Evolutionary conservation across 2,329 filamentous ascomycete genomes (phyloP).

Genomic region (Laburnicola sp.): DNA sequence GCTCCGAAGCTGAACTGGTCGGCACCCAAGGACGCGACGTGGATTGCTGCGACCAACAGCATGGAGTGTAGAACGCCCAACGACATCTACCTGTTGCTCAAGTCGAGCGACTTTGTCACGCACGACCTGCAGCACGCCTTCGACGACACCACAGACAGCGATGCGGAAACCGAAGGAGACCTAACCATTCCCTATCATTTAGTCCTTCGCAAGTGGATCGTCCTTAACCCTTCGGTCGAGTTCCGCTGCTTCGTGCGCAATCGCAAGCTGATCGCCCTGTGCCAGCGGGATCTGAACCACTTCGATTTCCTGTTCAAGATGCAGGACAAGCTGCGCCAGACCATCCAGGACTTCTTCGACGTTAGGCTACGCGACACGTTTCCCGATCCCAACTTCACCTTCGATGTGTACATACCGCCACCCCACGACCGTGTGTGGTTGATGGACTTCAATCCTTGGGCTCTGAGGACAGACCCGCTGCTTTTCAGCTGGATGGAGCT

Average conservation of each 20-base stretch:
- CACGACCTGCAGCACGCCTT: conserved; percentile 95
- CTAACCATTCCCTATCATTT: conserved; percentile 71
- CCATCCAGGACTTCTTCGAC: conserved; percentile 77
- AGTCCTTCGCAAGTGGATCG: conserved; percentile 84
- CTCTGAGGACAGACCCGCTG: conserved; percentile 81
- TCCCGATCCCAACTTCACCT: conserved; percentile 79
- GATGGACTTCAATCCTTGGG: conserved; percentile 96
- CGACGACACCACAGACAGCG: conserved; percentile 62
- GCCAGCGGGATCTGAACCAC: conserved; percentile 86
- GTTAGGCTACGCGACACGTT: conserved; percentile 74
- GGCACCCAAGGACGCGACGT: conserved; percentile 90
- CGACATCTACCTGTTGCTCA: conserved; percentile 90
- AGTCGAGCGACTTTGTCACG: conserved; percentile 91
- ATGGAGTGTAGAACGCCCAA: conserved; percentile 87
- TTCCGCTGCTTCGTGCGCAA: conserved; percentile 95
- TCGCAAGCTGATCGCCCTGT: conserved; percentile 76
- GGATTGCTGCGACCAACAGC: conserved; percentile 85
- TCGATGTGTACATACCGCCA: conserved; percentile 88
- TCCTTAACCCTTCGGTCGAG: conserved; percentile 85
- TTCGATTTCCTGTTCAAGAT: conserved; percentile 79
- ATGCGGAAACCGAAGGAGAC: conserved; percentile 17
- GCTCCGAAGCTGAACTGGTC: conserved; percentile 98
- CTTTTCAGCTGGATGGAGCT: conserved; percentile 91
- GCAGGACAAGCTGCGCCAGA: conserved; percentile 65
- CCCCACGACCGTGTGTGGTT: conserved; percentile 76